A percentile compares a stretch with the other conserved stretches of the same genome.
phyloP scores from a whole-genome alignment of 1,139 yeast genomes.

The Kodamaea ohmeri region DNA sequence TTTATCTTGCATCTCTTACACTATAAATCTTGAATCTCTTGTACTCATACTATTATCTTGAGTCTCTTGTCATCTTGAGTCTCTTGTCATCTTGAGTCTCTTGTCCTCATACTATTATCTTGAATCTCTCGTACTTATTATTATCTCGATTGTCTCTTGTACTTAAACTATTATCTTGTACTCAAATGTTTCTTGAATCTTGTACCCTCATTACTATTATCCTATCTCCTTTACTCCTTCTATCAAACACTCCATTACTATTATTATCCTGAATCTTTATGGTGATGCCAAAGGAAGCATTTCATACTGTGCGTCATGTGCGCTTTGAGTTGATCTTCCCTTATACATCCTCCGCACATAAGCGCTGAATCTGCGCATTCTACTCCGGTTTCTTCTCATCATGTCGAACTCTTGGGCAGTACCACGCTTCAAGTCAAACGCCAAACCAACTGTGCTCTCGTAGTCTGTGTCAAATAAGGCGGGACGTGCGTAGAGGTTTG shows the following conservation, averaged over 20 bases:
- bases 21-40: no score
- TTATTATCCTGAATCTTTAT: constrained; percentile 1
- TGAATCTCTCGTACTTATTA: no score
- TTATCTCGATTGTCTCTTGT: no score
- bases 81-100: no score
- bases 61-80: no score
- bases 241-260: background rate
- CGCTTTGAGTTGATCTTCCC: constrained; percentile 6
- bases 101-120: no score
- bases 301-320: constrained; percentile 6
- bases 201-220: no score
- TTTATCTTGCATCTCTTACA: no score
- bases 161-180: no score
- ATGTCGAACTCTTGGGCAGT: constrained; percentile 31
- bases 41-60: no score
- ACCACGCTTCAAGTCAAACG: constrained; percentile 32
- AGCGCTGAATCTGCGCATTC: constrained; percentile 2
- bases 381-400: constrained; percentile 21
- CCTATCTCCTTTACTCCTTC: background rate
- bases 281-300: constrained; percentile 10
- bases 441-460: constrained; percentile 22
- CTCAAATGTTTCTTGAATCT: no score
- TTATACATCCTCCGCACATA: constrained; percentile 6
- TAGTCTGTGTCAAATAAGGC: constrained; percentile 18
- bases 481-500: constrained; percentile 18